Base-by-base conservation (phyloP, 257 asterid species). In the Fraxinus americana region DNA sequence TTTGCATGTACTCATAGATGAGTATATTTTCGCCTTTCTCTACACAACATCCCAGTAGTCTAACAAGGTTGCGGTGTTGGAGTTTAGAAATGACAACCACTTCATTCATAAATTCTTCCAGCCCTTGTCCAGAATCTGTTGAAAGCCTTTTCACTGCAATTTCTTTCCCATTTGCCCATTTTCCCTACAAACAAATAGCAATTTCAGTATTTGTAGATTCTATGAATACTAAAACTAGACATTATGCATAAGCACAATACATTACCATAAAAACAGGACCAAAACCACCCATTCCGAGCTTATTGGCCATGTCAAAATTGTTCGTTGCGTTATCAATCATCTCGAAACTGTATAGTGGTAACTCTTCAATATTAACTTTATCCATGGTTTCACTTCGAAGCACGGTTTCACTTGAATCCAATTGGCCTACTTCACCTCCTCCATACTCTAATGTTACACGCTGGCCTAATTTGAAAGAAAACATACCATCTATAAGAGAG, bases 251-350 rank as follows among this genome's bases (percentile, higher is more conserved):
- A 38, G 54, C 61, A 71, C 19, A 2, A 4, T 48, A 48, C 4
- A 36, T 67, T 77, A 87, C 90, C 83, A 70, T 84, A 52, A 84
- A 86, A 75, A 84, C 85, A 1, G 80, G 81, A 61, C 88, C 90
- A 78, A 82, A 87, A 27, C 90, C 90, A 34, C 90, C 90, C 87
- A 63, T 79, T 9, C 90, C 88, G 1, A 87, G 75, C 70, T 75
- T 72, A 73, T 82, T 82, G 36, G 35, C 78, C n/a, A 12, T 10
- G 35, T 71, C 52, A 34, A 87, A 87, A 65, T 80, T 69, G 32
- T 65, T 41, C 0, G 91, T 87, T n/a, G 89, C 88, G 19, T 2
- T 79, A 17, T 65, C 78, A 19, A 87, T 10, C 25, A 71, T 75
- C 71, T 83, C 78, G 21, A 85, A 81, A 35, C 79, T 79, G 77